A percentile compares a stretch with the other conserved stretches of the same genome.
These are phyloP conservation scores for Medicago arabica DNA, from an alignment of 306 rosid genomes.

Conservation along the genomic window DNA sequence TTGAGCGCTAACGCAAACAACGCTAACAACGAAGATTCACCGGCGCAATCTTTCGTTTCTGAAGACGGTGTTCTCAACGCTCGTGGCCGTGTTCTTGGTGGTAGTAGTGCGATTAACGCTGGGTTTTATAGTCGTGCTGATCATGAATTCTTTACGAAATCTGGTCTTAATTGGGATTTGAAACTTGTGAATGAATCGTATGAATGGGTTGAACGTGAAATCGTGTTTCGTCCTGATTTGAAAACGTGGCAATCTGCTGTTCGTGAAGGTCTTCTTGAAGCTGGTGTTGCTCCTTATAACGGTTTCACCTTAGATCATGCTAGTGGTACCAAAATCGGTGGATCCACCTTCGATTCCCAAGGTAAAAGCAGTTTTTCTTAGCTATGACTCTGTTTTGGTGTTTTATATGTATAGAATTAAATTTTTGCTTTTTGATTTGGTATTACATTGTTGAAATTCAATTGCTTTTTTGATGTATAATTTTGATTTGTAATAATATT, in stretches of 20 bases:
- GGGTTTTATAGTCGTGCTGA: constrained; percentile 95
- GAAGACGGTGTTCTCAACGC: constrained; percentile 93
- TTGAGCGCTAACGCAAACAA: constrained; percentile 45
- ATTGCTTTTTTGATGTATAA: not conserved
- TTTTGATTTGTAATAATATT: not conserved
- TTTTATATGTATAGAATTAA: not conserved
- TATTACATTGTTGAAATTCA: not conserved
- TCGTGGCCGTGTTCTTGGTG: constrained; percentile 91
- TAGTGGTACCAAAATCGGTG: constrained; percentile 83
- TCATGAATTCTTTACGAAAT: constrained; percentile 52
- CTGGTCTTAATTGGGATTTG: constrained; percentile 61
- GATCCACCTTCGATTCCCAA: constrained; percentile 72
- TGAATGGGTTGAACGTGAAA: constrained; percentile 77
- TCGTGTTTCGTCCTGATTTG: constrained; percentile 70
- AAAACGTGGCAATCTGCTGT: constrained; percentile 83
- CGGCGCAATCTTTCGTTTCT: constrained; percentile 72
- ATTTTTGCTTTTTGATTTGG: not conserved
- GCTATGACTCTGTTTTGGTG: constrained; percentile 10
- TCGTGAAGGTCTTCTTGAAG: constrained; percentile 77
- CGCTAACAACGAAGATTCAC: constrained; percentile 53
- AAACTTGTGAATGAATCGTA: constrained; percentile 69
- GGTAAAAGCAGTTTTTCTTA: no score
- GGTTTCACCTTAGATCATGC: constrained; percentile 77
- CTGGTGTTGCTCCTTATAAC: constrained; percentile 78
- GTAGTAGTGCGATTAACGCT: constrained; percentile 91